Evolutionary conservation across 192 early-diverging fungal genomes (phyloP).

Genomic region (Coemansia sp.): DNA sequence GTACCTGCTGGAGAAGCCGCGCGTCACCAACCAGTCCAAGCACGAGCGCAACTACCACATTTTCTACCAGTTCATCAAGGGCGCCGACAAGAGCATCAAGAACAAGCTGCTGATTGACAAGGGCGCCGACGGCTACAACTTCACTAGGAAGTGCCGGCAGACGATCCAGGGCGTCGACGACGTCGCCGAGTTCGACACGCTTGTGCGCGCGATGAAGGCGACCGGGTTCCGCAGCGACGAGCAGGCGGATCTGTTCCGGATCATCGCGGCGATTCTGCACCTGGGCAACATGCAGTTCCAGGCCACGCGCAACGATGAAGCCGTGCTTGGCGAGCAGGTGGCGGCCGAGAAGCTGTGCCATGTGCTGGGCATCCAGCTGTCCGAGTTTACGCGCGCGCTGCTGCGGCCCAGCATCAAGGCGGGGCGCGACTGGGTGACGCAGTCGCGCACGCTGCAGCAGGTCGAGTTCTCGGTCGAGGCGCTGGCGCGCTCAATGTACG

Average conservation of each 20-base stretch:
- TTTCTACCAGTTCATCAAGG: conserved; percentile 97
- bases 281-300: conserved; percentile 88
- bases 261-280: conserved; percentile 85
- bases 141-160: conserved; percentile 78
- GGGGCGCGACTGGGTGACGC: conserved; percentile 93
- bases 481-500: conserved; percentile 86
- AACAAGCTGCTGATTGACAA: conserved; percentile 75
- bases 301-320: conserved; percentile 80
- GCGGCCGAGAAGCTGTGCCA: conserved; percentile 89
- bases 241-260: conserved; percentile 75
- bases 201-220: conserved; percentile 74
- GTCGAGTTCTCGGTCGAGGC: conserved; percentile 88
- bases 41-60: conserved; percentile 97
- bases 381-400: conserved; percentile 82
- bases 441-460: conserved; percentile 82
- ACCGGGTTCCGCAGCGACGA: conserved; percentile 78
- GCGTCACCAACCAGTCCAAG: conserved; percentile 87
- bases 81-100: conserved; percentile 69
- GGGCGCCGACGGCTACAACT: conserved; percentile 73
- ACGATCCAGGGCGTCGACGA: conserved; percentile 94
- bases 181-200: conserved; percentile 68
- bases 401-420: conserved; percentile 91
- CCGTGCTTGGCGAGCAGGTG: conserved; percentile 71
- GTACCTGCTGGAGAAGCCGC: conserved; percentile 96
- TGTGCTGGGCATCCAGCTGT: conserved; percentile 83